Conservation (phyloP, 2,329 filamentous ascomycete species). For the Phaeomoniella chlamydospora region DNA sequence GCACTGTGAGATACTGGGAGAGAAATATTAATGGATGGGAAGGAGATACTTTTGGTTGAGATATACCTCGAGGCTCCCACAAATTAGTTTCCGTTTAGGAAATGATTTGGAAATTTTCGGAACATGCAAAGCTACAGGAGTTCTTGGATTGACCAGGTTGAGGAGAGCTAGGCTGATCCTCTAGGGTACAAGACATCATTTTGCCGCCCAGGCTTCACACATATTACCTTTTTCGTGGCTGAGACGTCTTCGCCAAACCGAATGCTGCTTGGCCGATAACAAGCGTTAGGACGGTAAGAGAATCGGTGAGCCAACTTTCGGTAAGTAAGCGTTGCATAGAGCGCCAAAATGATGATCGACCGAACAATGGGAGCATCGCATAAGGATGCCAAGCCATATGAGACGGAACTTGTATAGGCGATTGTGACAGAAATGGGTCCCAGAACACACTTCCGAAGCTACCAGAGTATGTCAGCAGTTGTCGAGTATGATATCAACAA, state of each 20-base stretch:
- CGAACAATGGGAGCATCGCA: background rate
- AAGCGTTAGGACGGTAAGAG: too few species aligned
- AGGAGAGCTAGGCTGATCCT: background rate
- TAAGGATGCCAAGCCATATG: background rate
- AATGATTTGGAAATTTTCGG: background rate
- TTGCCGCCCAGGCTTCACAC: too few species aligned
- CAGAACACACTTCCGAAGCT: too few species aligned
- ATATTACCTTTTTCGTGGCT: too few species aligned
- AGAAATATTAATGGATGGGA: background rate
- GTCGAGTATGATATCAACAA: too few species aligned
- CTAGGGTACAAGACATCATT: too few species aligned
- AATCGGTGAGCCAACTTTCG: background rate
- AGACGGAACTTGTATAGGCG: background rate
- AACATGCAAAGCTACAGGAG: background rate
- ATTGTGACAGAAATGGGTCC: background rate
- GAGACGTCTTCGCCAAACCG: too few species aligned
- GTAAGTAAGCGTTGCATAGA: background rate
- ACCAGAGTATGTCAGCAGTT: too few species aligned
- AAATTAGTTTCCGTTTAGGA: background rate
- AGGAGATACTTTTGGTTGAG: background rate
- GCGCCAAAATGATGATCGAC: background rate
- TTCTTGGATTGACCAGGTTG: background rate
- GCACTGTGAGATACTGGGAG: background rate
- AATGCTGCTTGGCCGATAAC: too few species aligned
- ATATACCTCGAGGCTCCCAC: too few species aligned